phyloP scores from a whole-genome alignment of 306 rosid species.

The Acacia crassicarpa region DNA sequence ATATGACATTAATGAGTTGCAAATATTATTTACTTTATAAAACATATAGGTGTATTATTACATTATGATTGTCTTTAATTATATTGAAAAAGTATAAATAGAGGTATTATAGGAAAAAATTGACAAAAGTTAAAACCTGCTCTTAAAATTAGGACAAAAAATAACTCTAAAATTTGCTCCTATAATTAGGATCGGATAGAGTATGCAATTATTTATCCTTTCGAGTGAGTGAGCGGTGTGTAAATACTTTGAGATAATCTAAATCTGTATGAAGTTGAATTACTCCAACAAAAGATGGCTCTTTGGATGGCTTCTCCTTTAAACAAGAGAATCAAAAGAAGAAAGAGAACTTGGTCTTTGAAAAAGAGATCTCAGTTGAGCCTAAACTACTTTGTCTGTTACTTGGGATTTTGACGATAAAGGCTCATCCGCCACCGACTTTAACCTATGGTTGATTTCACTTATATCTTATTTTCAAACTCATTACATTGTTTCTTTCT shows the following conservation, averaged over 20 bases:
- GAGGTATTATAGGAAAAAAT: too few species aligned
- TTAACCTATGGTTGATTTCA: neutral
- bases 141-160: too few species aligned
- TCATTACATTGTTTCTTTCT: neutral
- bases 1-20: too few species aligned
- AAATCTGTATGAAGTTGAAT: too few species aligned
- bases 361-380: neutral
- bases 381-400: neutral
- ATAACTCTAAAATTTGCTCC: too few species aligned
- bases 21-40: too few species aligned
- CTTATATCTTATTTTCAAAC: neutral
- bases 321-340: neutral
- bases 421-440: neutral
- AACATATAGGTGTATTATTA: too few species aligned
- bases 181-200: too few species aligned
- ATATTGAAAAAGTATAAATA: too few species aligned
- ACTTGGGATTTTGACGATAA: neutral
- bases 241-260: too few species aligned
- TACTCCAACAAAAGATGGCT: neutral
- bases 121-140: too few species aligned
- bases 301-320: neutral
- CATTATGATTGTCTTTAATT: too few species aligned
- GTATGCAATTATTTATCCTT: neutral
- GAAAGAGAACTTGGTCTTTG: neutral
- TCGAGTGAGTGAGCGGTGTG: neutral